These are phyloP conservation scores for Alternaria ethzedia DNA, from an alignment of 2,329 filamentous ascomycete genomes.

Conservation along the genomic window DNA sequence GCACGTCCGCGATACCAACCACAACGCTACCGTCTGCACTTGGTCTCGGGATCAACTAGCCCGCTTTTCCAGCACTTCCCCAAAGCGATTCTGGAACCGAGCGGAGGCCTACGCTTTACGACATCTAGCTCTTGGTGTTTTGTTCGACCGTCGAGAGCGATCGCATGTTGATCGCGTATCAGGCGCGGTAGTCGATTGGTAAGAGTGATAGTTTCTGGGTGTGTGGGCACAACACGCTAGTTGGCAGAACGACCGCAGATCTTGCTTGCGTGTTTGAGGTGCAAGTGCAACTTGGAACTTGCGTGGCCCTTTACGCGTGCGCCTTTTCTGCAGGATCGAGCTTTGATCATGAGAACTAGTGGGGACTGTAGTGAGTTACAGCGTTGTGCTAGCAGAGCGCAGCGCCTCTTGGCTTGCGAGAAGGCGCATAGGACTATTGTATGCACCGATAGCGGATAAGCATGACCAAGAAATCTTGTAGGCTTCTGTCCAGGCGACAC, in stretches of 20 bases:
- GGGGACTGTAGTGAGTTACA: background rate
- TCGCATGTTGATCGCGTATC: background rate
- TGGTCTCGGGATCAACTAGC: background rate
- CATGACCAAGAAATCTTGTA: background rate
- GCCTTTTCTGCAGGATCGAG: background rate
- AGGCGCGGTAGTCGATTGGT: background rate
- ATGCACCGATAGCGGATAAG: background rate
- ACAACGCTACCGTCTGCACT: background rate
- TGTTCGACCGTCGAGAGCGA: background rate
- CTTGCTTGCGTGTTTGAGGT: conserved; percentile 1
- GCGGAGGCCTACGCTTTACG: background rate
- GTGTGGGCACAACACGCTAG: background rate
- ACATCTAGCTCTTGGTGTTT: background rate
- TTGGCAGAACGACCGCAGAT: background rate
- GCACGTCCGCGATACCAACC: background rate
- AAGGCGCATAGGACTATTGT: background rate
- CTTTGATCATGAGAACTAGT: conserved; percentile 8
- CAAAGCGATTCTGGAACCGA: background rate
- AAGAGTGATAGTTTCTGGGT: background rate
- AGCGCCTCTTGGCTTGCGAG: background rate
- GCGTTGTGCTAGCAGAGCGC: background rate
- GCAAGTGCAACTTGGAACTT: background rate
- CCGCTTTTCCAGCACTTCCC: background rate
- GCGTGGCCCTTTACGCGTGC: conserved; percentile 8
- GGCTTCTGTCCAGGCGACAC: background rate